phyloP scores from a whole-genome alignment of 257 asterid species.

The Anisodus acutangulus region DNA sequence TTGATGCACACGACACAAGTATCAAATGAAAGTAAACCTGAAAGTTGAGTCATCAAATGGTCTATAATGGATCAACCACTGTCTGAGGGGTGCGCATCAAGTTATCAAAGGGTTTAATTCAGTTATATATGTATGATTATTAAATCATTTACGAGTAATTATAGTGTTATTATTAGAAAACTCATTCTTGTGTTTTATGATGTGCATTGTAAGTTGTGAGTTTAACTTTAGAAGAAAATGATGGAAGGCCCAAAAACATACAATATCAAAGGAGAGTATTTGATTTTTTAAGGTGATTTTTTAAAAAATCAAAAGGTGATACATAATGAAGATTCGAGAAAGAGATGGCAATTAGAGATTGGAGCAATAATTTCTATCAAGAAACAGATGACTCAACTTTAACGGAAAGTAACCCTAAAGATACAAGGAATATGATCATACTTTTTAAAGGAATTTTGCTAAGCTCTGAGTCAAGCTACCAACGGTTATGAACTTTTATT shows the following conservation, averaged over 20 bases:
- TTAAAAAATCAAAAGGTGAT: neutral
- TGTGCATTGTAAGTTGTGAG: neutral
- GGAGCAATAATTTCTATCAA: too few relatives aligned
- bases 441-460: too few relatives aligned
- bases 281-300: neutral
- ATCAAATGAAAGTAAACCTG: conserved; percentile 22
- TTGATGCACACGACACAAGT: conserved; percentile 6
- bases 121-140: neutral
- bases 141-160: neutral
- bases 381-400: too few relatives aligned
- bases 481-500: too few relatives aligned
- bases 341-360: neutral
- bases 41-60: neutral
- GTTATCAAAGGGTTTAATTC: neutral
- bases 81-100: neutral
- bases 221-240: neutral
- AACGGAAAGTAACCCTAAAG: too few relatives aligned
- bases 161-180: neutral
- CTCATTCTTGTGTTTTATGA: neutral
- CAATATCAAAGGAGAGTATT: neutral
- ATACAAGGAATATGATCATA: too few relatives aligned
- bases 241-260: neutral
- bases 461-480: too few relatives aligned
- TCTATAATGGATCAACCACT: conserved; percentile 18
- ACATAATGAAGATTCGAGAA: conserved; percentile 5